phyloP scores from a whole-genome alignment of 768 basidiomycete species.

The Lactarius akahatsu region DNA sequence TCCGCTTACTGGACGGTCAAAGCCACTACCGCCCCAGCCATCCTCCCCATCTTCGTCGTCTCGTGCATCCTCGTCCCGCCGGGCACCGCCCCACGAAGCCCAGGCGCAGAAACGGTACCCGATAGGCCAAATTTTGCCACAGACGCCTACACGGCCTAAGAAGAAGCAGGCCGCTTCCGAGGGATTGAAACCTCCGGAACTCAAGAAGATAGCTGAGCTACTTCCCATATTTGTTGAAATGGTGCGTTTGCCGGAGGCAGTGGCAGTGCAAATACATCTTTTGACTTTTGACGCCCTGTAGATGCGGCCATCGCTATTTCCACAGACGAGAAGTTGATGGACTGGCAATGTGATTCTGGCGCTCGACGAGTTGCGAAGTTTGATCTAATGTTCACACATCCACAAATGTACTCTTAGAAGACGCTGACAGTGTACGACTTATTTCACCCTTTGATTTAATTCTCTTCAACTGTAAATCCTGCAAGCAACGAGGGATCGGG shows the following conservation, averaged over 20 bases:
- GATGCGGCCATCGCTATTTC: constrained; percentile 26
- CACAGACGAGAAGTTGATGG: constrained; percentile 4
- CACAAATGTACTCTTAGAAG: constrained; percentile 5
- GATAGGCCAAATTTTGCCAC: constrained; percentile 1
- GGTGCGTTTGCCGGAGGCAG: constrained; percentile 47
- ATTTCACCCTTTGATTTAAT: constrained; percentile 10
- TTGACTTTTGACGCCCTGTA: background rate
- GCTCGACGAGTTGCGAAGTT: background rate
- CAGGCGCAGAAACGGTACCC: constrained; percentile 17
- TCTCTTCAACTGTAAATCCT: constrained; percentile 17
- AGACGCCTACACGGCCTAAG: constrained; percentile 39
- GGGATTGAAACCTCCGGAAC: constrained; percentile 67
- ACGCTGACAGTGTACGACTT: constrained; percentile 1
- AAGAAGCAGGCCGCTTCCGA: constrained; percentile 39
- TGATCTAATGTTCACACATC: background rate
- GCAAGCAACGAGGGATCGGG: constrained; percentile 18
- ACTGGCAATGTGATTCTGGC: background rate
- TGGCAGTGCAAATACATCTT: background rate
- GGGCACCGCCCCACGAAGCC: background rate
- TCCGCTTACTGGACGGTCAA: constrained; percentile 35
- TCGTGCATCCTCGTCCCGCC: background rate
- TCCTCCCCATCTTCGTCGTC: background rate
- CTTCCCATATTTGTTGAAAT: constrained; percentile 91
- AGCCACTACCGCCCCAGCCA: constrained; percentile 42
- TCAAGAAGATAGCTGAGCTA: constrained; percentile 74